These are phyloP conservation scores for Pleurotus giganteus DNA, from an alignment of 768 basidiomycete genomes.

Conservation along the genomic window DNA sequence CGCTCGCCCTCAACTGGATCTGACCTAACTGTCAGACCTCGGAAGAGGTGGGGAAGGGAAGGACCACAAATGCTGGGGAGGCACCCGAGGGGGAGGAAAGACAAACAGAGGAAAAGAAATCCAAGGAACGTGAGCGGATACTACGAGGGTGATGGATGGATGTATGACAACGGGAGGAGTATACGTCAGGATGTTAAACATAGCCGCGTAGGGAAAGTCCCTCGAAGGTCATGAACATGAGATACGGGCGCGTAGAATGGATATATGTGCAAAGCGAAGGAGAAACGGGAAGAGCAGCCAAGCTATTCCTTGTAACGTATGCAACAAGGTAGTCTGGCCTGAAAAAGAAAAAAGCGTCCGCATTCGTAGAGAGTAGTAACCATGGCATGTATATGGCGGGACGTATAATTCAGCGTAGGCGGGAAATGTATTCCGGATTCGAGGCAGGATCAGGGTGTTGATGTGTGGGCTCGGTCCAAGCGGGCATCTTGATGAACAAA, in stretches of 20 bases:
- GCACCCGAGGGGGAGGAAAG: background rate
- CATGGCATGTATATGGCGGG: constrained; percentile 5
- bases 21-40: constrained; percentile 21
- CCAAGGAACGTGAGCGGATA: constrained; percentile 8
- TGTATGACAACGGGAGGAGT: background rate
- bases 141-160: background rate
- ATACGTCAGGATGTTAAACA: background rate
- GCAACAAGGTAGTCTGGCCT: constrained; percentile 26
- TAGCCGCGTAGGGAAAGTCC: background rate
- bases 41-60: constrained; percentile 60
- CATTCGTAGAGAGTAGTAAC: constrained; percentile 34
- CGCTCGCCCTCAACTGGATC: constrained; percentile 52
- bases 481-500: background rate
- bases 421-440: constrained; percentile 35
- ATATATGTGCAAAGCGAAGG: constrained; percentile 20
- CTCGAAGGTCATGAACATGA: constrained; percentile 4
- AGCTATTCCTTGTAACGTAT: constrained; percentile 13
- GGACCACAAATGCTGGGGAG: constrained; percentile 51
- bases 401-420: background rate
- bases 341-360: constrained; percentile 79
- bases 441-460: constrained; percentile 20
- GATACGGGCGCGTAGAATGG: constrained; percentile 31
- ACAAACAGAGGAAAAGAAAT: background rate
- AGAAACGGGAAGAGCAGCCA: constrained; percentile 28
- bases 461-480: background rate